A percentile compares a stretch with the other conserved stretches of the same genome.
These are phyloP conservation scores for Ophiocordyceps camponoti-saundersi DNA, from an alignment of 2,329 filamentous ascomycete genomes.

Conservation along the genomic window DNA sequence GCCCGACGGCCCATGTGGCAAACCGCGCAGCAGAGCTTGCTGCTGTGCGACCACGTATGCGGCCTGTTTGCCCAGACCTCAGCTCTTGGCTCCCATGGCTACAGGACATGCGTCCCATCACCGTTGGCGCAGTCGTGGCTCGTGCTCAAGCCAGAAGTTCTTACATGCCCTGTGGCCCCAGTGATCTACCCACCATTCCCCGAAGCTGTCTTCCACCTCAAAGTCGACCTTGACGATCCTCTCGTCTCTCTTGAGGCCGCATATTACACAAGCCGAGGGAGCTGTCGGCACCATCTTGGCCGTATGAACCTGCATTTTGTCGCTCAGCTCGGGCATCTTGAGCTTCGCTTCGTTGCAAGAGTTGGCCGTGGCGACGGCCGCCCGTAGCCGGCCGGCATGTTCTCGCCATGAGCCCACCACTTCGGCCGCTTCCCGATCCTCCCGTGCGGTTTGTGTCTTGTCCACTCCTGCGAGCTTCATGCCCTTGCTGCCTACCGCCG, in stretches of 20 bases:
- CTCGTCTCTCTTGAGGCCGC: slow-evolving; percentile 78
- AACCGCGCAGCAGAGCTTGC: background rate
- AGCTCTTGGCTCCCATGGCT: background rate
- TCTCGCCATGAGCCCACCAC: slow-evolving; percentile 59
- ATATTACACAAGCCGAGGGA: slow-evolving; percentile 63
- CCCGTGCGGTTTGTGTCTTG: slow-evolving; percentile 63
- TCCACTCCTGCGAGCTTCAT: slow-evolving; percentile 89
- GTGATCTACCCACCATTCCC: slow-evolving; percentile 90
- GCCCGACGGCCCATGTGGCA: too few species aligned
- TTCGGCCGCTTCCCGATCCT: slow-evolving; percentile 73
- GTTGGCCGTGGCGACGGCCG: slow-evolving; percentile 52
- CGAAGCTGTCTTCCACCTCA: slow-evolving; percentile 75
- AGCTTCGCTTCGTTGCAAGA: slow-evolving; percentile 34
- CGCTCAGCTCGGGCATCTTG: slow-evolving; percentile 52
- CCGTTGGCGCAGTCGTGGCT: slow-evolving; percentile 49
- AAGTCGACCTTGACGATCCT: slow-evolving; percentile 59
- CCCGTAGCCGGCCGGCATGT: slow-evolving; percentile 57
- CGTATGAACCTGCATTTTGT: slow-evolving; percentile 49
- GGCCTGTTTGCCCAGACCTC: background rate
- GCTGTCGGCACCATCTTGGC: slow-evolving; percentile 61
- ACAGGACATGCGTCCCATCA: background rate
- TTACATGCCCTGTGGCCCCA: slow-evolving; percentile 68
- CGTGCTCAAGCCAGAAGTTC: slow-evolving; percentile 73
- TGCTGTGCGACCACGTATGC: background rate
- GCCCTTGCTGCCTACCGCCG: slow-evolving; percentile 55